Percentiles rank a stretch among this genome's conserved stretches.
phyloP scores from a whole-genome alignment of 2,329 filamentous ascomycete genomes.

The Teratosphaeria viscida region DNA sequence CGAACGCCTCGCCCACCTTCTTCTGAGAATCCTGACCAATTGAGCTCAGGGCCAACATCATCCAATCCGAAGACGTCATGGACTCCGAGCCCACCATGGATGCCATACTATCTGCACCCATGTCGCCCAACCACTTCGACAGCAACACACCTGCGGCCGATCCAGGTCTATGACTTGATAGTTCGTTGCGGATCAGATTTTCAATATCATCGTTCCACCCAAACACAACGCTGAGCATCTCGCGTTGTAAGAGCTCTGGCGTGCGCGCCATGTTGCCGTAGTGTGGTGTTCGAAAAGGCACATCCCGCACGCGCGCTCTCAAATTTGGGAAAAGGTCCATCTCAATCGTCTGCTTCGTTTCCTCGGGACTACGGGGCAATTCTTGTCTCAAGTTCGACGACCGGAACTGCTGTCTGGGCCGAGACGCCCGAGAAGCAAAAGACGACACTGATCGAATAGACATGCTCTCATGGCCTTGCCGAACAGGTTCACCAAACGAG shows the following conservation, averaged over 20 bases:
- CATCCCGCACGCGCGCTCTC: slow-evolving; percentile 66
- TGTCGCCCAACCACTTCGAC: slow-evolving; percentile 84
- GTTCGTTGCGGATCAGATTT: slow-evolving; percentile 72
- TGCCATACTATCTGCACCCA: slow-evolving; percentile 69
- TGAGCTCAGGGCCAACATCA: slow-evolving; percentile 82
- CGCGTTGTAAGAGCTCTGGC: slow-evolving; percentile 66
- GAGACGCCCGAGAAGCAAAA: slow-evolving; percentile 29
- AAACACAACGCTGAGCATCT: slow-evolving; percentile 91
- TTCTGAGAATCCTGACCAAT: slow-evolving; percentile 71
- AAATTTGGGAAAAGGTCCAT: slow-evolving; percentile 81
- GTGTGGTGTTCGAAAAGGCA: slow-evolving; percentile 66
- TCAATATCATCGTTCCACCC: slow-evolving; percentile 84
- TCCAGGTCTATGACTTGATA: slow-evolving; percentile 60
- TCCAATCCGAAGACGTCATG: slow-evolving; percentile 95
- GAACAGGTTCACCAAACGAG: slow-evolving; percentile 24
- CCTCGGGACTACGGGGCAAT: slow-evolving; percentile 66
- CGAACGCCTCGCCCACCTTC: slow-evolving; percentile 81
- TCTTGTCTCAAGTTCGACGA: slow-evolving; percentile 72
- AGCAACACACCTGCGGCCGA: slow-evolving; percentile 73
- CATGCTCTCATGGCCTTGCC: slow-evolving; percentile 27
- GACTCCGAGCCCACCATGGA: slow-evolving; percentile 65
- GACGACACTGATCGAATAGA: slow-evolving; percentile 41
- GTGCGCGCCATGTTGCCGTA: slow-evolving; percentile 33
- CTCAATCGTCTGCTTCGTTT: slow-evolving; percentile 45
- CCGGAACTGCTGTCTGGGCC: slow-evolving; percentile 4